phyloP scores from a whole-genome alignment of 2,329 filamentous ascomycete species.

The Fusarium virguliforme region DNA sequence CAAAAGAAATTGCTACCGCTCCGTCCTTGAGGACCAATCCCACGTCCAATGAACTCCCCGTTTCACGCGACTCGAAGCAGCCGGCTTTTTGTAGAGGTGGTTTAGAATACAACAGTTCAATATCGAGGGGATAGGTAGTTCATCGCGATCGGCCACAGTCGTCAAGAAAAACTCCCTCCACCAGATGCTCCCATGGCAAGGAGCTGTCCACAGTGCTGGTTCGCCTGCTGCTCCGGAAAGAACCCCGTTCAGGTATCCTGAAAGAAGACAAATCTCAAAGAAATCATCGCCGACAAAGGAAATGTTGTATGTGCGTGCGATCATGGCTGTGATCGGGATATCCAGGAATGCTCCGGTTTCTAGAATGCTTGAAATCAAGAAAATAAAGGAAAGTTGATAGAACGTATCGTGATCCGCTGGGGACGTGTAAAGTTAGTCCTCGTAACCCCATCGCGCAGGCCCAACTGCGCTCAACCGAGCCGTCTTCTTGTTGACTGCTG shows the following conservation, averaged over 20 bases:
- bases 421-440: slow-evolving; percentile 39
- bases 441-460: slow-evolving; percentile 43
- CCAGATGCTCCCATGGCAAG: slow-evolving; percentile 25
- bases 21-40: slow-evolving; percentile 20
- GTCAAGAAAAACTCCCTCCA: slow-evolving; percentile 29
- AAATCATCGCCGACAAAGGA: slow-evolving; percentile 49
- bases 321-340: slow-evolving; percentile 44
- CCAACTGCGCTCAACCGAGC: slow-evolving; percentile 59
- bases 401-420: slow-evolving; percentile 32
- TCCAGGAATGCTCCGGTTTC: slow-evolving; percentile 42
- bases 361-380: slow-evolving; percentile 33
- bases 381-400: slow-evolving; percentile 27
- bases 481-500: slow-evolving; percentile 57
- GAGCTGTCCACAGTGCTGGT: slow-evolving; percentile 13
- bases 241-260: slow-evolving; percentile 29
- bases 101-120: slow-evolving; percentile 34
- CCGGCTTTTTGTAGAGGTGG: slow-evolving; percentile 35
- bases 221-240: slow-evolving; percentile 31
- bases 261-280: slow-evolving; percentile 25
- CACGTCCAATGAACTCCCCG: slow-evolving; percentile 17
- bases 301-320: slow-evolving; percentile 40
- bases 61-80: slow-evolving; percentile 27
- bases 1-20: slow-evolving; percentile 38
- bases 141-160: slow-evolving; percentile 27
- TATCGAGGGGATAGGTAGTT: slow-evolving; percentile 28